Evolutionary conservation across 208 protist species (phyloP).

Genomic region (Naegleria lovaniensis): DNA sequence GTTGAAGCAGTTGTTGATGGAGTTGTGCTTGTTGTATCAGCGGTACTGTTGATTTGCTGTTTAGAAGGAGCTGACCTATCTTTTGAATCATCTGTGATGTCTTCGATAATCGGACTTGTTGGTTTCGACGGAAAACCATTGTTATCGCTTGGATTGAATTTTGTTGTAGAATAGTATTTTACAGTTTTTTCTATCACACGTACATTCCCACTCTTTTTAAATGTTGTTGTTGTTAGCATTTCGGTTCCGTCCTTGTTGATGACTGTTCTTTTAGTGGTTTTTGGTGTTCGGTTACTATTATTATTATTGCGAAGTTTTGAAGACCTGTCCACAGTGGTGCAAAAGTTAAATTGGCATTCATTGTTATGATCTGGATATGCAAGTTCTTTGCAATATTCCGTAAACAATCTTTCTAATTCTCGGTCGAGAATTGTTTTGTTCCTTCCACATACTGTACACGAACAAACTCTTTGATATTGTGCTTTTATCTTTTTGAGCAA

Average conservation of each 20-base stretch:
- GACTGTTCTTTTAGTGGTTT: not conserved
- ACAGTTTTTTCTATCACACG: not conserved
- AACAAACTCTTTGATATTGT: not conserved
- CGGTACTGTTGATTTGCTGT: not conserved
- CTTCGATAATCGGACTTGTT: not conserved
- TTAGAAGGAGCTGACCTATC: not conserved
- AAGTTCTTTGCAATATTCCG: constrained; percentile 17
- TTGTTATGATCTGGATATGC: not conserved
- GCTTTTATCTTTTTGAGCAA: constrained; percentile 8
- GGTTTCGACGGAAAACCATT: not conserved
- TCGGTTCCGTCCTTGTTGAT: not conserved
- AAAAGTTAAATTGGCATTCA: not conserved
- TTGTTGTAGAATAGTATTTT: not conserved
- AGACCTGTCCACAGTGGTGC: not conserved
- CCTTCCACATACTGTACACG: constrained; percentile 24
- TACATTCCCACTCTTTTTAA: not conserved
- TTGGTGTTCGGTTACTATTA: not conserved
- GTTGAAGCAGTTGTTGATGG: not conserved
- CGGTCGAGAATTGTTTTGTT: not conserved
- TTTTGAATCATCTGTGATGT: not conserved
- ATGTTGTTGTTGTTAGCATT: not conserved
- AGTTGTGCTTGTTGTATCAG: no score
- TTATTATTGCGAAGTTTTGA: not conserved
- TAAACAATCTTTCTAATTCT: constrained; percentile 6
- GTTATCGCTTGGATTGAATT: not conserved